These are phyloP conservation scores for Cupressus sempervirens DNA, from an alignment of 75 land plant species.

Conservation along the genomic window DNA sequence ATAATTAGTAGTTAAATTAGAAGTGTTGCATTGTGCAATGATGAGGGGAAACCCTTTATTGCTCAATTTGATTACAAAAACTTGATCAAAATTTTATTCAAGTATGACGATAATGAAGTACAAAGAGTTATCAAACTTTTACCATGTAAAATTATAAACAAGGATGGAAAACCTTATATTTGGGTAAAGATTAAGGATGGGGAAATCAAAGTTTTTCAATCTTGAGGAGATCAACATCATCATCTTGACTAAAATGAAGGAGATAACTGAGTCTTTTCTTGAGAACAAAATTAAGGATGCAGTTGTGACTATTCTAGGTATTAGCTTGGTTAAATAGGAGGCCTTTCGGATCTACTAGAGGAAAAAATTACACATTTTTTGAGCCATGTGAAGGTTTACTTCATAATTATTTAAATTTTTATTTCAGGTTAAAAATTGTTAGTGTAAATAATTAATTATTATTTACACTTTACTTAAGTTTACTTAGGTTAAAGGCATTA, in stretches of 20 bases:
- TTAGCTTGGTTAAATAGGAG: too few relatives aligned
- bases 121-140: slow-evolving; percentile 52
- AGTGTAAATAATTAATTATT: too few relatives aligned
- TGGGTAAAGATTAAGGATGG: slow-evolving; percentile 68
- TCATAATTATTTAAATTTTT: too few relatives aligned
- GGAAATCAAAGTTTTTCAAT: slow-evolving; percentile 58
- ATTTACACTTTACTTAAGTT: too few relatives aligned
- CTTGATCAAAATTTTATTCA: not conserved
- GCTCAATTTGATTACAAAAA: not conserved
- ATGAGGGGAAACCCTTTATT: not conserved
- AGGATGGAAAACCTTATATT: slow-evolving; percentile 80
- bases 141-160: slow-evolving; percentile 69
- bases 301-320: slow-evolving; percentile 22
- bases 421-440: too few relatives aligned
- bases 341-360: too few relatives aligned
- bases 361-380: too few relatives aligned
- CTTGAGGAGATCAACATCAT: slow-evolving; percentile 76
- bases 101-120: slow-evolving; percentile 62
- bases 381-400: too few relatives aligned
- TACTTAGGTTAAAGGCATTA: too few relatives aligned
- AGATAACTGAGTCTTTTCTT: slow-evolving; percentile 49
- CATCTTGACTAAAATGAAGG: slow-evolving; percentile 47
- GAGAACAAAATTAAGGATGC: slow-evolving; percentile 58
- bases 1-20: not conserved
- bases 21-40: not conserved